Evolutionary conservation across 805 yeast species (phyloP), one percentile per base, ranked within the genome.

Genomic region (Myxozyma nipponensis): DNA sequence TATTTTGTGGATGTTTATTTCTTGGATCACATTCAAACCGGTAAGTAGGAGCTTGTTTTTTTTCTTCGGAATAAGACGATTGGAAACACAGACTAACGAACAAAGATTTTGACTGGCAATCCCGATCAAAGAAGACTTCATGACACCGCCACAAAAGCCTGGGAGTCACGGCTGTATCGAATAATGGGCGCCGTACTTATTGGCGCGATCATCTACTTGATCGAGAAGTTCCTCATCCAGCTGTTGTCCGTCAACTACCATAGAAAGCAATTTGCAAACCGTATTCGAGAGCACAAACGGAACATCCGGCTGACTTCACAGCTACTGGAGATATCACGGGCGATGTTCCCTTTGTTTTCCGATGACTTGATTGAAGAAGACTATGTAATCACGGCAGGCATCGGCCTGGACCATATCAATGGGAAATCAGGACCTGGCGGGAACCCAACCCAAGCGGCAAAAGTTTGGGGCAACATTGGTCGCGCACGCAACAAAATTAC

Each of bases 221-320:
- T 63, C 13, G 75, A 71, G 58, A 65, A 69, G 49, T 52, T 69
- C 23, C 52, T 68, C 44, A 62, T 71, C 39, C 72, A 71, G 41
- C 48, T 66, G 49, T 59, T 71, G 44, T 68, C 73, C 3, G 69
- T 72, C 17, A 66, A 65, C 39, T 71, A 66, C 65, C 74, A 71
- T 59, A 56, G 62, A 40, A 68, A 70, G 6, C 65, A 72, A 30
- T 67, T 71, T 60, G 66, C 73, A 1, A 39, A 52, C 38, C 64
- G 73, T 9, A 71, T 71, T 50, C 61, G 63, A 47, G 61, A 50
- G 39, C 67, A 70, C 60, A 72, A 70, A 56, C 64, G 60, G 51
- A 46, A 63, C 32, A 57, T 65, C 34, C 42, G 52, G 5, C 58
- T 63, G 15, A 60, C 71, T 7, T 54, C 65, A 17, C 54, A 60